These are phyloP conservation scores for Ganoderma lucidum DNA, from an alignment of 1,284 basidiomycete genomes.

Conservation along the genomic window DNA sequence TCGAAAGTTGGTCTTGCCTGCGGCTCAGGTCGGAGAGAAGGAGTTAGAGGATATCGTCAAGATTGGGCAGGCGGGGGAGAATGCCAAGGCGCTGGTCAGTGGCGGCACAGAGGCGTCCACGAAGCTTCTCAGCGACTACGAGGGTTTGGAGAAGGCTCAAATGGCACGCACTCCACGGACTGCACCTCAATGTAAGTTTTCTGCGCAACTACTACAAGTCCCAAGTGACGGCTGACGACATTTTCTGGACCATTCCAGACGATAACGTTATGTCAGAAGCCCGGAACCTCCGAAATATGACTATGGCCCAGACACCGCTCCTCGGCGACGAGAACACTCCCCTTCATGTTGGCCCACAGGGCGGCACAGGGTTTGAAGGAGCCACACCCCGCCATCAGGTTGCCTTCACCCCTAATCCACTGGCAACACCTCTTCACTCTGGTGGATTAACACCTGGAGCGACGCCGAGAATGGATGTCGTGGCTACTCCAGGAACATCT, in stretches of 20 bases:
- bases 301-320: slow-evolving; percentile 91
- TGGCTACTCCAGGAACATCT: slow-evolving; percentile 64
- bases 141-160: slow-evolving; percentile 85
- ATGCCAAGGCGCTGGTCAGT: slow-evolving; percentile 77
- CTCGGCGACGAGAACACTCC: slow-evolving; percentile 98
- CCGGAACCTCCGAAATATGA: slow-evolving; percentile 93
- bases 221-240: not conserved
- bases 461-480: slow-evolving; percentile 65
- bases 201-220: not conserved
- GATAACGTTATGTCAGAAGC: slow-evolving; percentile 96
- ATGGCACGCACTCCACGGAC: slow-evolving; percentile 95
- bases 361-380: slow-evolving; percentile 90
- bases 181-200: slow-evolving; percentile 86
- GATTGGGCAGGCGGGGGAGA: slow-evolving; percentile 93
- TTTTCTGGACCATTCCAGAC: slow-evolving; percentile 53
- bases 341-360: slow-evolving; percentile 73
- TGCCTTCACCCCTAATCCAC: slow-evolving; percentile 94
- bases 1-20: slow-evolving; percentile 86
- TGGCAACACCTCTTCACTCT: slow-evolving; percentile 81
- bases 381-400: slow-evolving; percentile 91
- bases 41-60: slow-evolving; percentile 99
- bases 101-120: slow-evolving; percentile 88
- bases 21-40: slow-evolving; percentile 93
- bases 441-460: slow-evolving; percentile 58
- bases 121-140: slow-evolving; percentile 91